Conservation (phyloP, 202 grass and related monocot genomes). For the Panicum hallii region DNA sequence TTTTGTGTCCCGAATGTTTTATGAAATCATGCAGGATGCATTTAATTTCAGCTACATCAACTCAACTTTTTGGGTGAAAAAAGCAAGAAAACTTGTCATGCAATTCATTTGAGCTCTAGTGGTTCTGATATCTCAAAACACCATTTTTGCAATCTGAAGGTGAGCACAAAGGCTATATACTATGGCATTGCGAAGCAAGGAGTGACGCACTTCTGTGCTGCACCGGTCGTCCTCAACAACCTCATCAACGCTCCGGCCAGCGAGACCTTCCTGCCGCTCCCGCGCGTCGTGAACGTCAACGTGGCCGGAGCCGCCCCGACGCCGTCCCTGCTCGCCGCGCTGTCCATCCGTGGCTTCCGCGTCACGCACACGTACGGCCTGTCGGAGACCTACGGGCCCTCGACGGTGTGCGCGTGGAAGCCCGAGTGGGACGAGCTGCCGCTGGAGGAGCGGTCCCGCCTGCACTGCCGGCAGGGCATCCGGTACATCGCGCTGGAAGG, state of each 20-base stretch:
- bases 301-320: constrained; percentile 77
- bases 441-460: constrained; percentile 57
- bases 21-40: neutral
- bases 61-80: neutral
- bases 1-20: neutral
- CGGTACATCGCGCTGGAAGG: constrained; percentile 69
- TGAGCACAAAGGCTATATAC: constrained; percentile 72
- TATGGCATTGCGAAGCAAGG: constrained; percentile 54
- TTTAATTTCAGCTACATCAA: neutral
- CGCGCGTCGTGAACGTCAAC: constrained; percentile 62
- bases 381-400: constrained; percentile 82
- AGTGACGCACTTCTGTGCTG: constrained; percentile 83
- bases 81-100: neutral
- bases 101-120: neutral
- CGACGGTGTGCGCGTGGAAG: constrained; percentile 75
- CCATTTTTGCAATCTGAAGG: constrained; percentile 36
- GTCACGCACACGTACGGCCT: constrained; percentile 87
- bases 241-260: constrained; percentile 75
- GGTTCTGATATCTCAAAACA: neutral
- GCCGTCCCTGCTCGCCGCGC: constrained; percentile 58
- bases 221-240: constrained; percentile 72
- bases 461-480: constrained; percentile 79
- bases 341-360: constrained; percentile 74
- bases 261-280: constrained; percentile 74
- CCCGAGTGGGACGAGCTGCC: constrained; percentile 81